Conservation (phyloP, 768 basidiomycete species). For the Pisolithus tinctorius region DNA sequence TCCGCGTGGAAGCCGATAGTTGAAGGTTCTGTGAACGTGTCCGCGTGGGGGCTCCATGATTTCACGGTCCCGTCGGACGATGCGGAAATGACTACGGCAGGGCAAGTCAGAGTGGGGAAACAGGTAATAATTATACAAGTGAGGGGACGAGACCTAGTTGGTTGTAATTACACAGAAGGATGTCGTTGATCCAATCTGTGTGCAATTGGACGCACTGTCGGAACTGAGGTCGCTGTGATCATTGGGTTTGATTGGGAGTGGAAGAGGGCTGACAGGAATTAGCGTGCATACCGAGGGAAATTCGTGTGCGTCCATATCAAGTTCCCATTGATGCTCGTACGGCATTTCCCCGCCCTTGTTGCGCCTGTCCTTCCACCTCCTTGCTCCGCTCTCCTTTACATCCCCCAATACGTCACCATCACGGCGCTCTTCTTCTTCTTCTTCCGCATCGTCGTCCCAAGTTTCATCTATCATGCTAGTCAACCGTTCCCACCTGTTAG, state of each 20-base stretch:
- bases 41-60: slow-evolving; percentile 83
- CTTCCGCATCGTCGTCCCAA: slow-evolving; percentile 57
- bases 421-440: slow-evolving; percentile 58
- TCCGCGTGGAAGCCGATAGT: slow-evolving; percentile 73
- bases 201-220: slow-evolving; percentile 87
- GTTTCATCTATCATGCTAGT: slow-evolving; percentile 79
- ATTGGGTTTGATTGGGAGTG: slow-evolving; percentile 5
- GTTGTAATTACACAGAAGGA: slow-evolving; percentile 85
- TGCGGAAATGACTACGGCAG: slow-evolving; percentile 67
- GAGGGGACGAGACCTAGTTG: slow-evolving; percentile 58
- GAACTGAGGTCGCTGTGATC: slow-evolving; percentile 51
- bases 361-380: slow-evolving; percentile 26
- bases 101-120: slow-evolving; percentile 4
- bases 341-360: slow-evolving; percentile 34
- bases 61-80: slow-evolving; percentile 95
- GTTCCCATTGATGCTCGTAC: slow-evolving; percentile 75
- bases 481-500: slow-evolving; percentile 66
- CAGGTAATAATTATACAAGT: background rate
- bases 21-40: slow-evolving; percentile 50
- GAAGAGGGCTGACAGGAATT: background rate
- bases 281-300: slow-evolving; percentile 45
- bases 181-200: slow-evolving; percentile 95
- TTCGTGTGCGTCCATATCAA: slow-evolving; percentile 49
- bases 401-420: slow-evolving; percentile 78
- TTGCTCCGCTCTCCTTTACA: slow-evolving; percentile 37